Evolutionary conservation across 768 basidiomycete species (phyloP), one percentile per base, ranked within the genome.

Genomic region (Phanerochaete carnosa): DNA sequence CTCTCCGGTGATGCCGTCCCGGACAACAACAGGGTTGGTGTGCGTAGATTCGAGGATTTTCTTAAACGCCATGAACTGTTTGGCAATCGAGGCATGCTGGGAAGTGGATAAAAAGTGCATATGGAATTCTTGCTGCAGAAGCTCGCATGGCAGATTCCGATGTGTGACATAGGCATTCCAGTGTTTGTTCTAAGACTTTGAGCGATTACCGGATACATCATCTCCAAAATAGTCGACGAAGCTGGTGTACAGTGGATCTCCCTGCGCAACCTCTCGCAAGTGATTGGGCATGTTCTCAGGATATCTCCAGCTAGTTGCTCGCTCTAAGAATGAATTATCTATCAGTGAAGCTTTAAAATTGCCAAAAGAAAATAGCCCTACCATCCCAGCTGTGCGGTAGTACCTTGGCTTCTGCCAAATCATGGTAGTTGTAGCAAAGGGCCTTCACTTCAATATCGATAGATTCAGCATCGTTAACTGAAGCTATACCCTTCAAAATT

Each of bases 21-120:
- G 70, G 1, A 77, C 71, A 28, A 66, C 55, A 0, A 80, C 60
- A 0, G 76, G 77, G 3, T 73, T 59, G 0, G 45, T 53, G 57
- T 76, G 71, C 6, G 74, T 79, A 59, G 64, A 47, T 55, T 32
- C 75, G 75, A 58, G 30, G 55, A 59, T 45, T 49, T 28, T 45
- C 35, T 51, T 49, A 28, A 68, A 57, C 6, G 51, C 60, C 16
- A 35, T 45, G 22, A 62, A 60, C 32, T 66, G 66, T 45, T 66
- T 61, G 12, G 57, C 7, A 2, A 49, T 35, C 9, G 45, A 25
- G 19, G 65, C 60, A 56, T 66, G 26, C 22, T 29, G 59, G 16
- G 65, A 68, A 2, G 65, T 68, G 29, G 62, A 63, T 1, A 60
- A 25, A 32, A 63, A 65, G 33, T 61, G 59, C 13, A 56, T 47